These are phyloP conservation scores for Ramaria sp. DNA, from an alignment of 768 basidiomycete species.

Conservation along the genomic window DNA sequence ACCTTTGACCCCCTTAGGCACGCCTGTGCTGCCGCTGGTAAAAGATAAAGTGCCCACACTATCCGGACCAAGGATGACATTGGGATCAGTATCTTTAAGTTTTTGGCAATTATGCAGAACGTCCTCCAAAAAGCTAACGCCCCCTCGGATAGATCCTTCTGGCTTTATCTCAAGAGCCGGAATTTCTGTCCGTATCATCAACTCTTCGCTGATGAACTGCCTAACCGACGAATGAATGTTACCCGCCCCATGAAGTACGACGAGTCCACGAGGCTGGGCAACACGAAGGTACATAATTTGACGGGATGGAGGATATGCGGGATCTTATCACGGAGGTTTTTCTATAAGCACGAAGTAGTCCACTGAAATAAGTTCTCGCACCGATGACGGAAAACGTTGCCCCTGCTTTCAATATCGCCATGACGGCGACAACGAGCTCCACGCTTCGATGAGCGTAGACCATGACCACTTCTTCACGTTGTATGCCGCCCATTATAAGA, in stretches of 20 bases:
- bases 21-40: conserved; percentile 94
- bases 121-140: conserved; percentile 37
- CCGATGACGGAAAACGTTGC: conserved; percentile 97
- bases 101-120: conserved; percentile 37
- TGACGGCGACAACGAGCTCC: conserved; percentile 92
- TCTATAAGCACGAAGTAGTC: background rate
- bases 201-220: conserved; percentile 65
- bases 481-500: conserved; percentile 72
- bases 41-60: conserved; percentile 91
- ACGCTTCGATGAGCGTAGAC: conserved; percentile 95
- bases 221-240: conserved; percentile 69
- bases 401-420: conserved; percentile 93
- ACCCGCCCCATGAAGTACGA: conserved; percentile 88
- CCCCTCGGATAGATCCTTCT: conserved; percentile 58
- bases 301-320: conserved; percentile 88
- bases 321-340: conserved; percentile 43
- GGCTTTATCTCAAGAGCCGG: conserved; percentile 74
- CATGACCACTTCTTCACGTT: conserved; percentile 95
- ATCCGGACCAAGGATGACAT: conserved; percentile 86
- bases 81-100: conserved; percentile 63
- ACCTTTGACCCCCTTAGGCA: conserved; percentile 96
- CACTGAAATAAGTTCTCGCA: conserved; percentile 25
- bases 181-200: conserved; percentile 83
- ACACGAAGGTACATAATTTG: conserved; percentile 92
- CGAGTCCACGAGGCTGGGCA: conserved; percentile 81